phyloP scores from a whole-genome alignment of 2,329 filamentous ascomycete genomes.

The Apiospora sp. region DNA sequence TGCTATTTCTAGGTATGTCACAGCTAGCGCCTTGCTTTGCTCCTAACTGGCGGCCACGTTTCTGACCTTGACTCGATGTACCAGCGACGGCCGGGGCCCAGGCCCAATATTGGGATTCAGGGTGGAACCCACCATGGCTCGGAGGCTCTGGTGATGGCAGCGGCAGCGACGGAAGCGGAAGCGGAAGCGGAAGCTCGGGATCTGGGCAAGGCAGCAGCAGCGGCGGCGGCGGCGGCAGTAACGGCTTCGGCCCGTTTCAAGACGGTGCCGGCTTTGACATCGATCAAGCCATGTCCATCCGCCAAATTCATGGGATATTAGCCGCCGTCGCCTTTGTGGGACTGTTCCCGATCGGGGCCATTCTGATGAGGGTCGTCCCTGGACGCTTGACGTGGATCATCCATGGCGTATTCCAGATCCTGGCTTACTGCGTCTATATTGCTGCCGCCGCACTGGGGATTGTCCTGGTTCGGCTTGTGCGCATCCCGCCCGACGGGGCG shows the following conservation, averaged over 20 bases:
- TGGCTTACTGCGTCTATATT: conserved; percentile 48
- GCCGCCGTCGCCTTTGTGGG: conserved; percentile 50
- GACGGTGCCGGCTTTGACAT: conserved; percentile 38
- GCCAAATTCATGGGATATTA: conserved; percentile 51
- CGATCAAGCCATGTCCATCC: conserved; percentile 38
- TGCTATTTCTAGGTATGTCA: not conserved
- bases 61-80: not conserved
- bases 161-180: not conserved
- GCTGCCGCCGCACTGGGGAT: conserved; percentile 52
- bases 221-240: not conserved
- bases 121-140: conserved; percentile 2
- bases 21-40: too few relatives aligned
- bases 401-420: conserved; percentile 50
- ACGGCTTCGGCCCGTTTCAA: conserved; percentile 21
- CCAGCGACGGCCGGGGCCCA: not conserved
- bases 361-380: conserved; percentile 49
- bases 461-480: conserved; percentile 46
- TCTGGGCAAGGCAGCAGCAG: not conserved
- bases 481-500: conserved; percentile 39
- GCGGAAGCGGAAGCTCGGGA: not conserved
- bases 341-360: conserved; percentile 54
- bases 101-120: conserved; percentile 3
- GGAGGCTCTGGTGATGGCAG: not conserved
- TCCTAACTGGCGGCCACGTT: not conserved
- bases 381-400: conserved; percentile 46